Percentiles rank a stretch among this genome's conserved stretches.
Evolutionary conservation across 352 stramenopile genomes (phyloP).

Genomic region (Phytopythium aichiense): DNA sequence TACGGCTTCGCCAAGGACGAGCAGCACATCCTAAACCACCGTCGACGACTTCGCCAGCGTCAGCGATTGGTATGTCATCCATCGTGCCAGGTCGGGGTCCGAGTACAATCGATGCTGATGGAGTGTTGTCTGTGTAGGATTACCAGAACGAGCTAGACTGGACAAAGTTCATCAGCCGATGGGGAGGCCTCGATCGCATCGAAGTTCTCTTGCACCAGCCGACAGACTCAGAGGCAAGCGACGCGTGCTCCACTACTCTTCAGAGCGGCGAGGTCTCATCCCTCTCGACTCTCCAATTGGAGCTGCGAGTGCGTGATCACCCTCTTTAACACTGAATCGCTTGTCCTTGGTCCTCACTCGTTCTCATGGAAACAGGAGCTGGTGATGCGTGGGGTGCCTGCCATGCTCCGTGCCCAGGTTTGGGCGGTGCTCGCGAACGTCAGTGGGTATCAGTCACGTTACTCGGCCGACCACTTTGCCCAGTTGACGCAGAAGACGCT

Average conservation of each 20-base stretch:
- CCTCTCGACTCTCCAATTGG: background rate
- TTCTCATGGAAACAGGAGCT: slow-evolving; percentile 18
- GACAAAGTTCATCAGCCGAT: slow-evolving; percentile 35
- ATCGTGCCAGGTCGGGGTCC: background rate
- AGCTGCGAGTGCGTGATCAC: background rate
- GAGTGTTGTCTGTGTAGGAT: slow-evolving; percentile 11
- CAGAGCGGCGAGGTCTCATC: background rate
- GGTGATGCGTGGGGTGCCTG: slow-evolving; percentile 37
- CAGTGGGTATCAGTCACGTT: slow-evolving; percentile 23
- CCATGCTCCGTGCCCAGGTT: slow-evolving; percentile 29
- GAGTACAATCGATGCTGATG: background rate
- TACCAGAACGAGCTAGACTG: slow-evolving; percentile 40
- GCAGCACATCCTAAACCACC: slow-evolving; percentile 46
- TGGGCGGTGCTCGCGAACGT: slow-evolving; percentile 39
- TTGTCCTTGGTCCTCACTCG: background rate
- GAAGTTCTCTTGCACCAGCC: slow-evolving; percentile 19
- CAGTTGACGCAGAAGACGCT: slow-evolving; percentile 12
- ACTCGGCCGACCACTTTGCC: slow-evolving; percentile 26
- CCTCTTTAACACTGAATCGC: background rate
- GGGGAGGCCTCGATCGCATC: slow-evolving; percentile 31
- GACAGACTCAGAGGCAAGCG: background rate
- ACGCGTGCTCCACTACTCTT: background rate
- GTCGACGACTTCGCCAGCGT: slow-evolving; percentile 22
- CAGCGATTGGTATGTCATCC: background rate
- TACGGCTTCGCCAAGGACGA: slow-evolving; percentile 65